phyloP scores from a whole-genome alignment of 2,329 filamentous ascomycete species.

The Colletotrichum tropicale region DNA sequence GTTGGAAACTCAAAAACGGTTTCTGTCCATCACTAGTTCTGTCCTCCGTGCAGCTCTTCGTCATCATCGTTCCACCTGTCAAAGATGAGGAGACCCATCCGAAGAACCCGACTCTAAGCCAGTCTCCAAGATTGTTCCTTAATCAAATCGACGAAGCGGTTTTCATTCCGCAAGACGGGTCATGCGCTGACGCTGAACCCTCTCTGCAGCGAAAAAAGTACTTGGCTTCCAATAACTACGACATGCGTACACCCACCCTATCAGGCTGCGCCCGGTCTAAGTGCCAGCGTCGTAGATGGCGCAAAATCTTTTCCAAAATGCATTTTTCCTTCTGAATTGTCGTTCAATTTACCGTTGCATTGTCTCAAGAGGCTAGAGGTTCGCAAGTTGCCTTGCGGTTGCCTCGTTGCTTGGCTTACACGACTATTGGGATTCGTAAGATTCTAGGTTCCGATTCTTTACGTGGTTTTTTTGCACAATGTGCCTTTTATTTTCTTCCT shows the following conservation, averaged over 20 bases:
- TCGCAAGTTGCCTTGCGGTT: not conserved
- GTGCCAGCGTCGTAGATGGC: not conserved
- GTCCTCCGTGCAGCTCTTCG: not conserved
- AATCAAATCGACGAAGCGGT: not conserved
- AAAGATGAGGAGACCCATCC: not conserved
- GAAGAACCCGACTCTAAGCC: not conserved
- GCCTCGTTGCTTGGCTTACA: not conserved
- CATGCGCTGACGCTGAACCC: not conserved
- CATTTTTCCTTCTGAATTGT: not conserved
- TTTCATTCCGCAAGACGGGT: not conserved
- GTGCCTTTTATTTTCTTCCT: not conserved
- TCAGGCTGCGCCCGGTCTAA: not conserved
- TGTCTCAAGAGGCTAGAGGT: not conserved
- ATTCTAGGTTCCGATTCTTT: not conserved
- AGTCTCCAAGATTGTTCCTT: not conserved
- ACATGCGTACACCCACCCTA: not conserved
- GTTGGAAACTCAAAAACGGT: not conserved
- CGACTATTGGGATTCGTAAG: not conserved
- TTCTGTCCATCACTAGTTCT: not conserved
- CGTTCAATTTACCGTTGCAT: not conserved
- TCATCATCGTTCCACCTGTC: not conserved
- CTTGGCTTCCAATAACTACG: not conserved
- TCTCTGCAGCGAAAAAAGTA: not conserved
- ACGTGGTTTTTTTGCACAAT: not conserved
- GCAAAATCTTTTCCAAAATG: not conserved